These are phyloP conservation scores for Cadophora sp. DNA, from an alignment of 2,329 filamentous ascomycete species.

Conservation along the genomic window DNA sequence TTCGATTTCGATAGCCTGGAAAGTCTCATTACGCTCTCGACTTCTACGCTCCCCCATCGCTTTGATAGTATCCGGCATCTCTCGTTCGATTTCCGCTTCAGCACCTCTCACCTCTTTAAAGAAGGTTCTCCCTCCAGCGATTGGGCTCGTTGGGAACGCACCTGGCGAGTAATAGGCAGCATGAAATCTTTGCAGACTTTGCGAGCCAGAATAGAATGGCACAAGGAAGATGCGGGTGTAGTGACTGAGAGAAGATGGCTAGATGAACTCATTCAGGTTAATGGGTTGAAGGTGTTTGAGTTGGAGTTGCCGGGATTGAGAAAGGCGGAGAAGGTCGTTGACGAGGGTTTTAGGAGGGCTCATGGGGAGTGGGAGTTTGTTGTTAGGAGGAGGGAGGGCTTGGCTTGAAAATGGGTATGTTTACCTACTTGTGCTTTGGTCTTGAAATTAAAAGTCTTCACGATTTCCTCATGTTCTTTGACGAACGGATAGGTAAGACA, in stretches of 20 bases:
- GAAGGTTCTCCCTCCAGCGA: constrained; percentile 31
- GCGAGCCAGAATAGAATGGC: constrained; percentile 32
- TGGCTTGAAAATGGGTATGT: constrained; percentile 2
- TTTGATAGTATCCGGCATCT: constrained; percentile 36
- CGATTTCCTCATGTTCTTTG: neutral
- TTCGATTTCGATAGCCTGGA: constrained; percentile 41
- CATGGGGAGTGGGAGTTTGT: constrained; percentile 18
- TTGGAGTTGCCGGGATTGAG: constrained; percentile 28
- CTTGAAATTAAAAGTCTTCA: neutral
- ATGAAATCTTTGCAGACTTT: constrained; percentile 31
- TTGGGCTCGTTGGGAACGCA: constrained; percentile 33
- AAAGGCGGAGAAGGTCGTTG: constrained; percentile 15
- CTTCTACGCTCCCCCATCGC: constrained; percentile 34
- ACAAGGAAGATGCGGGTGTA: constrained; percentile 19
- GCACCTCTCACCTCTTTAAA: constrained; percentile 20
- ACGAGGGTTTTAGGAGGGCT: constrained; percentile 17
- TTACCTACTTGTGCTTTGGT: neutral
- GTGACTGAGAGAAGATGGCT: constrained; percentile 32
- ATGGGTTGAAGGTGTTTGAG: constrained; percentile 28
- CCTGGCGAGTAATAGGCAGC: constrained; percentile 35
- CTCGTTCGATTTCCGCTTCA: constrained; percentile 33
- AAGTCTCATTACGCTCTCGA: constrained; percentile 34
- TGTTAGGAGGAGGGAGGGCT: constrained; percentile 5
- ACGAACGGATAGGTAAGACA: neutral
- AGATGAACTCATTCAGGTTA: constrained; percentile 32